Base-by-base conservation (phyloP, 306 rosid genomes). In the Ormosia emarginata region DNA sequence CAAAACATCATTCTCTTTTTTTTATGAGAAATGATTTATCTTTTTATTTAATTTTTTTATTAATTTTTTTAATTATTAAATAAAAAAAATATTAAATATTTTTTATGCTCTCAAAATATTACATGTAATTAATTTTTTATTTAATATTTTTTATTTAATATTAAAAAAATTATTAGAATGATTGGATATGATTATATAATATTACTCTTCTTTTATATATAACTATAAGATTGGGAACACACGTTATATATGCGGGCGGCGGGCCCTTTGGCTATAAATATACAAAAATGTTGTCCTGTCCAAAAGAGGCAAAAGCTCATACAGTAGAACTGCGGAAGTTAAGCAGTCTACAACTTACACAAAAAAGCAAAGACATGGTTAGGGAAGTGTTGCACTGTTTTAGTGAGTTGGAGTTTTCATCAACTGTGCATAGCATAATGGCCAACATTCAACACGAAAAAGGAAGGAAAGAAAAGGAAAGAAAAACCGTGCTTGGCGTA, bases 401-500 rank as follows among this genome's bases (percentile, higher is more conserved):
- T 62, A 13, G 61, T 65, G 88, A 52, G 2, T n/a, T 43, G 57
- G 63, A 34, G 74, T 66, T 77, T 73, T 81, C 73, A 37, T 55
- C 63, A 58, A n/a, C 56, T 72, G 14, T 30, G 82, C 62, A 0
- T 43, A 29, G 64, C 64, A 78, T 32, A 64, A 52, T 62, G 36
- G 76, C 64, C 55, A 41, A 57, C 56, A 5, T 59, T 33, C 33
- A 12, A 17, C 43, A 58, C 59, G 12, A 3, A 52, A 55, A 33
- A 13, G n/a, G 11, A 15, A 1, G 2, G 8, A 43, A 46, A 76
- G n/a, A 7, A 47, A 15, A 14, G 4, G 33, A 46, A 14, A 34
- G 1, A 34, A 65, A 64, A 37, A 17, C 5, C 11, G 15, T 49
- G 83, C 4, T 47, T 49, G 64, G 57, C 8, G 11, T 3, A 67